Percentiles rank a stretch among this genome's conserved stretches.
These are phyloP conservation scores for Pythium graminicola DNA, from an alignment of 352 stramenopile species.

Conservation along the genomic window DNA sequence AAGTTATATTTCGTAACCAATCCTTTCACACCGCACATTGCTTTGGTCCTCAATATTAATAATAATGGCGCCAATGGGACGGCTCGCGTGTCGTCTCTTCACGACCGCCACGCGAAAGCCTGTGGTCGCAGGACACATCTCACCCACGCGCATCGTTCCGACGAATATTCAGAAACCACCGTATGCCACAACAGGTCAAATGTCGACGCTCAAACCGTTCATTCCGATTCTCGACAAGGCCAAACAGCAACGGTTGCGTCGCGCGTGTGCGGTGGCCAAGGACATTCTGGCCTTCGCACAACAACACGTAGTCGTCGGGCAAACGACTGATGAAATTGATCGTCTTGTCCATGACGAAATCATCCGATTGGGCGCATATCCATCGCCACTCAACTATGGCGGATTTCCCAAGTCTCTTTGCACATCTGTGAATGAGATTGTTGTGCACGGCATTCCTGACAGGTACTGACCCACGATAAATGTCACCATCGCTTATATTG, in stretches of 20 bases:
- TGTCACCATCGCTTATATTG: background rate
- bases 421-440: conserved; percentile 95
- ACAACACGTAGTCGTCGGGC: conserved; percentile 68
- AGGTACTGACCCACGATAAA: conserved; percentile 22
- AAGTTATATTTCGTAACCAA: conserved; percentile 6
- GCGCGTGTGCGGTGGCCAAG: conserved; percentile 60
- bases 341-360: conserved; percentile 88
- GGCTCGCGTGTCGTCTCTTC: conserved; percentile 28
- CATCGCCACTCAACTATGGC: conserved; percentile 90
- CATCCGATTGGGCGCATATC: conserved; percentile 77
- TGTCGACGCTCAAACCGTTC: conserved; percentile 63
- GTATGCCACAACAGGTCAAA: conserved; percentile 54
- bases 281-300: conserved; percentile 78
- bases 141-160: conserved; percentile 43
- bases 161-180: conserved; percentile 45
- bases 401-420: conserved; percentile 95
- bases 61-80: background rate
- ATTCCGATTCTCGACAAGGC: conserved; percentile 69
- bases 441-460: conserved; percentile 97
- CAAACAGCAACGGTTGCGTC: conserved; percentile 59
- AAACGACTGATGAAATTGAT: conserved; percentile 94
- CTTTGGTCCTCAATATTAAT: background rate
- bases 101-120: conserved; percentile 23
- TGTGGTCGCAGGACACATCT: conserved; percentile 45
- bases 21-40: background rate